Base-by-base conservation (phyloP, 805 yeast genomes). In the Candida anglica region DNA sequence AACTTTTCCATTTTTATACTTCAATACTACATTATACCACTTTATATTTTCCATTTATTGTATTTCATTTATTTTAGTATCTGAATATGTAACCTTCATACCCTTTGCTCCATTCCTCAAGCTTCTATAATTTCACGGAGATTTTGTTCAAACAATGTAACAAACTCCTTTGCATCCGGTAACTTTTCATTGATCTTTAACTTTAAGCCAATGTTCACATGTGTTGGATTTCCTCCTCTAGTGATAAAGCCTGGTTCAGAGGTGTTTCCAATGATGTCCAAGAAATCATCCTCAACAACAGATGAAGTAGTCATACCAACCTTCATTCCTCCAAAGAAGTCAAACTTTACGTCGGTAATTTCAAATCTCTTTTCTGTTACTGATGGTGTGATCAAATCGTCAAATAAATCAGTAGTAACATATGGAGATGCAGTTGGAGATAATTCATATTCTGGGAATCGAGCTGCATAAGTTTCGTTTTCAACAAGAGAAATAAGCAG, bases 331-430 rank as follows among this genome's bases (percentile, higher is more conserved):
- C 44, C 47, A 16, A 39, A 28, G 41, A 55, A 59, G 30, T 51
- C 44, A 46, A 54, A 63, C 6, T 39, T 31, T 27, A 50, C 38
- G 22, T 52, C 57, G 32, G 42, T 48, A 15, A 66, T 60, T 27
- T 56, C 58, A 38, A 66, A 66, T 42, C 72, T 52, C 28, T 43
- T 42, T 36, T 60, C 48, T 9, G 62, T 53, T 6, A 54, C 63
- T 3, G 67, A 48, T 5, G 71, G 60, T 19, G 52, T 52, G 18
- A 66, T 43, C 42, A 66, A 55, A 32, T 60, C 69, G 37, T 60
- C 69, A 39, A 66, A 66, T 19, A 64, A 36, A 32, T 60, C 69
- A 14, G 41, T 33, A 23, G 52, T n/a, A n/a, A n/a, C n/a, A n/a
- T n/a, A n/a, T n/a, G n/a, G n/a, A n/a, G n/a, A 42, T 4, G 62